Percentiles rank a stretch among this genome's conserved stretches.
Conservation (phyloP, 2,329 filamentous ascomycete species). For the Xenoacremonium recifei region DNA sequence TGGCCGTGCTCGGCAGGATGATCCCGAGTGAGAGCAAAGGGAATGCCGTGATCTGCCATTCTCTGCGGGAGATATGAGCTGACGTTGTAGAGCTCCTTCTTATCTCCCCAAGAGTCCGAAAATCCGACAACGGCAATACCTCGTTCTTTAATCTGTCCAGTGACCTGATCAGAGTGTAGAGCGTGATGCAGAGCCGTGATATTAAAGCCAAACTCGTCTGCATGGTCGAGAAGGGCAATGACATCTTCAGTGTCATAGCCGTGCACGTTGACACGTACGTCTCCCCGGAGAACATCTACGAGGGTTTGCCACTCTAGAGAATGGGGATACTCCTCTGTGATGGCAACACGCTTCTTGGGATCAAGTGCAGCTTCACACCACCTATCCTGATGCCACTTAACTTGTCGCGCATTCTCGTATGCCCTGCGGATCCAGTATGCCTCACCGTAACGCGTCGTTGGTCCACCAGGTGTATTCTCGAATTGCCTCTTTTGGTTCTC, state of each 20-base stretch:
- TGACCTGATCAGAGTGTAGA: constrained; percentile 1
- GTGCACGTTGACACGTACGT: constrained; percentile 66
- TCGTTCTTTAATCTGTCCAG: neutral
- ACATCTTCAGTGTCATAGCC: constrained; percentile 67
- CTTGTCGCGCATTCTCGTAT: too few species aligned
- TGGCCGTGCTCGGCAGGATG: too few species aligned
- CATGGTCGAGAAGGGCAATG: constrained; percentile 64
- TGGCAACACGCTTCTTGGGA: too few species aligned
- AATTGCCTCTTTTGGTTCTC: constrained; percentile 42
- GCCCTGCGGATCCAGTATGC: too few species aligned
- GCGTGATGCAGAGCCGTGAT: constrained; percentile 67
- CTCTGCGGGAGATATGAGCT: too few species aligned
- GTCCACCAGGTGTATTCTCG: constrained; percentile 38
- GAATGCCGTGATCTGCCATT: too few species aligned
- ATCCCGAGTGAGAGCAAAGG: too few species aligned
- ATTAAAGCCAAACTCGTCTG: constrained; percentile 66
- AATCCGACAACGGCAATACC: too few species aligned
- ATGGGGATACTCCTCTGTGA: neutral
- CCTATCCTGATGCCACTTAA: too few species aligned
- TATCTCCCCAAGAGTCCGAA: too few species aligned
- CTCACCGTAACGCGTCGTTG: constrained; percentile 37
- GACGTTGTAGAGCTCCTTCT: too few species aligned
- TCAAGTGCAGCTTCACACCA: too few species aligned
- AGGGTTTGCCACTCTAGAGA: neutral
- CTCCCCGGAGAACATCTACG: constrained; percentile 56